Evolutionary conservation across 192 early-diverging fungal genomes (phyloP), one percentile per base, ranked within the genome.

Genomic region (Linnemannia hyalina): DNA sequence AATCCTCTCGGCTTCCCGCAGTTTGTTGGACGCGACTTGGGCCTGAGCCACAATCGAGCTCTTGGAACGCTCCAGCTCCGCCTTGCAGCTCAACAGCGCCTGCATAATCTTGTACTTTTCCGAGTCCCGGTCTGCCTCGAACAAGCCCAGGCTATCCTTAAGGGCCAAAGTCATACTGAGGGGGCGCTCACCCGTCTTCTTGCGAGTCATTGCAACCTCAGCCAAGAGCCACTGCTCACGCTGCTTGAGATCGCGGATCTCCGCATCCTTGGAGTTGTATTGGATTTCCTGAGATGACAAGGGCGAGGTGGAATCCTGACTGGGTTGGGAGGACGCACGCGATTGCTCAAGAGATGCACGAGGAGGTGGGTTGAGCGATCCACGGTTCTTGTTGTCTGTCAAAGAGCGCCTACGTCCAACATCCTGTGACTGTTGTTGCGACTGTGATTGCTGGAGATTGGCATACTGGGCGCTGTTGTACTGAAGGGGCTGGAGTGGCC

Each of bases 1-100:
- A 32, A 91, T 88, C 23, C 88, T 77, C 68, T 93, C 91, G n/a
- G 91, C 88, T 38, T 90, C 88, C 13, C 80, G 81, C 15, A 93
- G 76, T 73, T 89, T 91, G 42, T 88, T 75, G 23, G 89, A 90
- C 4, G 91, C 78, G 9, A 85, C 68, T 57, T 93, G 89, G 11
- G 88, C 82, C 68, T 92, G 90, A 22, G 85, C 81, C 6, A 80
- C 88, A 70, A 93, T 89, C 36, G 80, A 86, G 29, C 75, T 70
- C 72, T 89, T 90, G 8, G 89, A 82, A 26, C 82, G 84, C 13
- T 88, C 78, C 46, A 92, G 38, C 74, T 93, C 91, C 1, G 79
- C 68, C 63, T 91, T 92, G 36, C 88, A 76, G 36, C 76, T 84
- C 18, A 92, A 75, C 15, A 93, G 76, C 6, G 84, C 80, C 32